These are phyloP conservation scores for Fusarium nanum DNA, from an alignment of 2,329 filamentous ascomycete genomes.

Conservation along the genomic window DNA sequence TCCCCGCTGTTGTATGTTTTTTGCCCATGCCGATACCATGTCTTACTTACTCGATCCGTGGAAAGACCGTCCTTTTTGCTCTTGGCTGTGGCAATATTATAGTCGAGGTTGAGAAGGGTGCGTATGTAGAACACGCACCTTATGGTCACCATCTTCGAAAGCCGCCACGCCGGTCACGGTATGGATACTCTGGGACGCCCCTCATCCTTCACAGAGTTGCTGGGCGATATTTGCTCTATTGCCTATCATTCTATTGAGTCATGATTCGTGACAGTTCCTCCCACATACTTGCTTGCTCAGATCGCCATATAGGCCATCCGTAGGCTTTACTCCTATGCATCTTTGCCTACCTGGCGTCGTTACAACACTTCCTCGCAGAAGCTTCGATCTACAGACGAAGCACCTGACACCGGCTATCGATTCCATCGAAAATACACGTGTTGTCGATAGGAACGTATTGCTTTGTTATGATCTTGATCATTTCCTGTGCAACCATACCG, in stretches of 20 bases:
- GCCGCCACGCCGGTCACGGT: background rate
- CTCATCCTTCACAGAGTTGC: background rate
- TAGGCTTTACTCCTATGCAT: background rate
- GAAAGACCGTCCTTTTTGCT: background rate
- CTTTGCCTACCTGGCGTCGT: background rate
- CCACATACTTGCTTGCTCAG: background rate
- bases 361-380: background rate
- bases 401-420: conserved; percentile 70
- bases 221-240: conserved; percentile 9
- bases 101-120: background rate
- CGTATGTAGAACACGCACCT: background rate
- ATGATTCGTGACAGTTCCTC: conserved; percentile 19
- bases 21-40: background rate
- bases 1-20: conserved; percentile 41
- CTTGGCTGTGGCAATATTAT: background rate
- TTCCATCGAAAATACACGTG: conserved; percentile 77
- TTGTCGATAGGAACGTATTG: conserved; percentile 79
- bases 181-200: background rate
- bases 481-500: conserved; percentile 95
- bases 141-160: background rate
- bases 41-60: background rate
- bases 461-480: conserved; percentile 87
- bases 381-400: conserved; percentile 59
- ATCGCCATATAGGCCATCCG: background rate
- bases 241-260: conserved; percentile 21